Evolutionary conservation across 805 yeast genomes (phyloP), one percentile per base, ranked within the genome.

Genomic region (Candida dendrica): DNA sequence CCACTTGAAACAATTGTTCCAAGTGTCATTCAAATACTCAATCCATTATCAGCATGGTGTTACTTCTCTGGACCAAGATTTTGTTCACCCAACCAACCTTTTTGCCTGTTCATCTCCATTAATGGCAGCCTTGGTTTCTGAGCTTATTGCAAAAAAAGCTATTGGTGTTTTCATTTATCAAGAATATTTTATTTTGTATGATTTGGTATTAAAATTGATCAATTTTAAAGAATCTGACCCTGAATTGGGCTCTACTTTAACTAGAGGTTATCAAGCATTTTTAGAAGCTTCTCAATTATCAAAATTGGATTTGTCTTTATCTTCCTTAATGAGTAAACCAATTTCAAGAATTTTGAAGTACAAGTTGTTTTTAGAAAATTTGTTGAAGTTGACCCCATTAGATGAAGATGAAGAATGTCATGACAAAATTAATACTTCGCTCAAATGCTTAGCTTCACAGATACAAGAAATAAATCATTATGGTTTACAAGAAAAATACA

Each of bases 321-420:
- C 56, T 7, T 77, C 83, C 0, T 62, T 79, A 46, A 56, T 75
- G 24, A 79, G 76, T 49, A 69, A 68, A 55, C 84, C 85, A 3
- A 63, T 75, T 10, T 57, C 71, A 34, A 56, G 84, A 47, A 60
- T 74, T 8, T 56, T 71, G 3, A 74, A 75, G 47, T 77, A 78
- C 51, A 65, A 69, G 41, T 58, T 78, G 30, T 65, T 78, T n/a
- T 47, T 75, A n/a, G 74, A 72, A 26, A 60, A 72, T 1, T 47
- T 72, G 33, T 40, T 55, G 8, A 63, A 66, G 31, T 51, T 60
- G 35, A 53, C 64, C 1, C 45, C 52, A 2, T 48, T 46, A 15
- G 41, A 45, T n/a, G 52, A 49, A 17, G 49, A 47, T 38, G 48
- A 46, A 10, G 38, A 40, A 2, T 46, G 47, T 32, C 42, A 47